Base-by-base conservation (phyloP, 1,284 basidiomycete species). In the Inonotus hispidus region DNA sequence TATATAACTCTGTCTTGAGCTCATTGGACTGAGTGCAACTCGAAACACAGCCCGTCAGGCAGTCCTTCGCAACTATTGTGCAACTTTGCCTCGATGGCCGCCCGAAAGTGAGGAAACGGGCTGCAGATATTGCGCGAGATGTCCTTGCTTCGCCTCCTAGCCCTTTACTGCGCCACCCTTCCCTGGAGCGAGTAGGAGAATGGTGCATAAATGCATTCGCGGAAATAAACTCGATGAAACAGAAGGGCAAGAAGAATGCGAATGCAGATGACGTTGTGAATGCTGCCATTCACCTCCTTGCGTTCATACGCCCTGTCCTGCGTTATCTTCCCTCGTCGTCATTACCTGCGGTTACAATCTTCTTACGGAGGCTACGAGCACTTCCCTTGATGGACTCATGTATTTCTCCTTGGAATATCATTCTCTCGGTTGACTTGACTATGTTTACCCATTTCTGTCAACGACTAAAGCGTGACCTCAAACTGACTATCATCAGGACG, bases 21-120 rank as follows among this genome's bases (percentile, higher is more conserved):
- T 77, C 86, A 19, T 79, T 95, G 23, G 88, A 92, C 69, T 78
- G 82, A 19, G 78, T 85, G 1, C 87, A 91, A 41, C 74, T 95
- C 67, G 88, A 83, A 68, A 77, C 75, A 64, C 85, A 79, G 68
- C 87, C 76, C 73, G 81, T 90, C 66, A 84, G 90, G 52, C 87
- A 92, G 70, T 79, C 83, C 1, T 94, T 92, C 74, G 85, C 87
- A 37, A 85, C 87, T 23, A 78, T 96, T 53, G 77, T 99, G 53
- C 86, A 91, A 63, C 77, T 98, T 56, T 89, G 86, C 67, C 78
- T 94, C 55, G 96, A 99, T 76, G 82, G 87, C 1, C 79, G 96
- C 50, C 96, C 97, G 39, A 98, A 99, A 77, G 93, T 99, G 52
- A 85, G 97, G 60, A 95, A 87, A 74, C 85, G 88, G 65, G 95